Conservation (phyloP, 192 early-diverging fungal genomes). For the Coemansia sp. region DNA sequence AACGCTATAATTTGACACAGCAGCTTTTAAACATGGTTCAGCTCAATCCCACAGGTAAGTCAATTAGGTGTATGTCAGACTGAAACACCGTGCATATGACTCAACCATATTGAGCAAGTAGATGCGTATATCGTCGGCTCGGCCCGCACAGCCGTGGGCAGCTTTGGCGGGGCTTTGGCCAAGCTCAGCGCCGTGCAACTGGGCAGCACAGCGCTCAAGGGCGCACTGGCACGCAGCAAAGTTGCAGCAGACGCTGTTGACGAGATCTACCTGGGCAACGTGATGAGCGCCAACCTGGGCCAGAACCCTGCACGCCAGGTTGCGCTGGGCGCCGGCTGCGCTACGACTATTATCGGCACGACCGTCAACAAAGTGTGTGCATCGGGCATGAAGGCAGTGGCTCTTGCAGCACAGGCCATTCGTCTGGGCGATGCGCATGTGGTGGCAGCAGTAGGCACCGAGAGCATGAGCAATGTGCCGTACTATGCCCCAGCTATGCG, state of each 20-base stretch:
- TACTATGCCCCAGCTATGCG: constrained; percentile 79
- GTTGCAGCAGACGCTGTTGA: constrained; percentile 67
- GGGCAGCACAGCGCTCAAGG: constrained; percentile 84
- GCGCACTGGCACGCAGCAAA: constrained; percentile 56
- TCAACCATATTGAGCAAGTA: constrained; percentile 2
- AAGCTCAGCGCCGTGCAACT: constrained; percentile 81
- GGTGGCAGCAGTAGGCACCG: constrained; percentile 73
- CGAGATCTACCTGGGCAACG: constrained; percentile 77
- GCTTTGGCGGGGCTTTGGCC: constrained; percentile 86
- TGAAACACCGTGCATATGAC: not conserved
- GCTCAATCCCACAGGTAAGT: constrained; percentile 19
- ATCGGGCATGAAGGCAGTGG: constrained; percentile 77
- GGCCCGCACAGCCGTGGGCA: constrained; percentile 88
- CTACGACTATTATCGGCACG: constrained; percentile 61
- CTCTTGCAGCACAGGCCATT: constrained; percentile 74
- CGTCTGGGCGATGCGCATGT: constrained; percentile 69
- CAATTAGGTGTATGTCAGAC: not conserved
- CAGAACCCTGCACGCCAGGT: constrained; percentile 86
- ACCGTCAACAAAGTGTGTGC: constrained; percentile 87
- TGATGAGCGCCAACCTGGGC: constrained; percentile 76
- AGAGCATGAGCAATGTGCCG: constrained; percentile 83
- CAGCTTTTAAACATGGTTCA: constrained; percentile 10
- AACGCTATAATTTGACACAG: too few relatives aligned
- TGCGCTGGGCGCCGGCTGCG: constrained; percentile 70
- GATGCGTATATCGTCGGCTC: constrained; percentile 90